Evolutionary conservation across 2,329 filamentous ascomycete species (phyloP).

Genomic region (Microsporum audouinii): DNA sequence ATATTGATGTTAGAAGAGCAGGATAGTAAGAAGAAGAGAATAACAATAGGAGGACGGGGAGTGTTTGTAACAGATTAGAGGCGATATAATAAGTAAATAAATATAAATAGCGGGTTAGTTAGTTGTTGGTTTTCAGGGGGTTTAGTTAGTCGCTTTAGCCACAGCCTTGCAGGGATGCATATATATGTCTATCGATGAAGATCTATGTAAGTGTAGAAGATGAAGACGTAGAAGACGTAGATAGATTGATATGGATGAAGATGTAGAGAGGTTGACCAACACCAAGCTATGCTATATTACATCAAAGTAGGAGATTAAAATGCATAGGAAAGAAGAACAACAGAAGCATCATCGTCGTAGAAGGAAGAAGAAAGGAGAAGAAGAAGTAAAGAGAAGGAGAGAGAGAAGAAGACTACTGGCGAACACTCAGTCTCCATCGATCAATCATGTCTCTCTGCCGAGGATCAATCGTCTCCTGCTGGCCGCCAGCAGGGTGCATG

Average conservation of each 20-base stretch:
- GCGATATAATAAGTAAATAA: background rate
- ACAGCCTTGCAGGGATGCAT: background rate
- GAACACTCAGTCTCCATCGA: conserved; percentile 44
- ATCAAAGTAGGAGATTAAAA: conserved; percentile 4
- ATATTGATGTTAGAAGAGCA: background rate
- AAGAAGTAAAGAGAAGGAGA: background rate
- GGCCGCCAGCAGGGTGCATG: background rate
- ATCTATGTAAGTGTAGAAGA: background rate
- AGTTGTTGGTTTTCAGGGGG: background rate
- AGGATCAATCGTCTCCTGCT: conserved; percentile 29
- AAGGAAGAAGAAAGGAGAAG: background rate
- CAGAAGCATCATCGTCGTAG: background rate
- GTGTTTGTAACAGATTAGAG: background rate
- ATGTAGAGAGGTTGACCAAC: background rate
- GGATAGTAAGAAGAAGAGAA: background rate
- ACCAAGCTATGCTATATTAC: background rate
- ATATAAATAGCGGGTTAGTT: background rate
- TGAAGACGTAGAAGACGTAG: background rate
- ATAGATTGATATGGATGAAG: background rate
- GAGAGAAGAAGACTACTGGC: conserved; percentile 3
- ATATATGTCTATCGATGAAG: background rate
- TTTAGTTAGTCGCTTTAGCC: background rate
- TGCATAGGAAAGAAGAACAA: background rate
- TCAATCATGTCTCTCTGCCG: conserved; percentile 47
- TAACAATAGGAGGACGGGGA: background rate